phyloP scores from a whole-genome alignment of 192 early-diverging fungal species.

The Coemansia sp. region DNA sequence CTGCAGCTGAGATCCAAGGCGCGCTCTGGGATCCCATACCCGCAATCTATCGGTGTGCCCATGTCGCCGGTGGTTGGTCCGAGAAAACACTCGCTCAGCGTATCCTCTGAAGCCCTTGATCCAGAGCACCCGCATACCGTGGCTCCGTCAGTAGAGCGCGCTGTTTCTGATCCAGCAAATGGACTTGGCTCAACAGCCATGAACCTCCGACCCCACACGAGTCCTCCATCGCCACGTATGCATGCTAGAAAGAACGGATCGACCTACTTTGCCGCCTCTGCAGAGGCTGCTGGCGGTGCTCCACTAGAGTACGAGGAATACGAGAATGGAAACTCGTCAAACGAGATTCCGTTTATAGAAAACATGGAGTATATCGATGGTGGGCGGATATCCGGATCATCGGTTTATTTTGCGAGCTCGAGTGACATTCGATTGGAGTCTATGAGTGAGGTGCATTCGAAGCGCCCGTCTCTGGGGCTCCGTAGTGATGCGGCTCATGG shows the following conservation, averaged over 20 bases:
- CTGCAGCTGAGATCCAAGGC: slow-evolving; percentile 32
- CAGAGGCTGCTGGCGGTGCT: slow-evolving; percentile 4
- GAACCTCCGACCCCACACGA: slow-evolving; percentile 27
- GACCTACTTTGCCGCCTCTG: slow-evolving; percentile 1
- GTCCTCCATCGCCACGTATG: slow-evolving; percentile 43
- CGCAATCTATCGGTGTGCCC: slow-evolving; percentile 37
- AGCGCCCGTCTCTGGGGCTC: slow-evolving; percentile 39
- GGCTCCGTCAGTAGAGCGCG: slow-evolving; percentile 22
- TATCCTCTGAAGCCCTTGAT: slow-evolving; percentile 18
- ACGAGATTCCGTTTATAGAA: slow-evolving; percentile 19
- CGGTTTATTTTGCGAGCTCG: slow-evolving; percentile 28
- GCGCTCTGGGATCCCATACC: slow-evolving; percentile 22
- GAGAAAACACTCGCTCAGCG: slow-evolving; percentile 41
- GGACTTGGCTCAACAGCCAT: slow-evolving; percentile 9
- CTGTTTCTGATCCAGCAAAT: slow-evolving; percentile 30
- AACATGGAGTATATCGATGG: slow-evolving; percentile 15
- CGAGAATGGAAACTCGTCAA: slow-evolving; percentile 11
- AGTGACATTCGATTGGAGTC: slow-evolving; percentile 33
- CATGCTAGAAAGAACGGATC: slow-evolving; percentile 7
- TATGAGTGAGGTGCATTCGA: slow-evolving; percentile 17
- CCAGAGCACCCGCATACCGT: slow-evolving; percentile 3
- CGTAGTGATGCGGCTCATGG: slow-evolving; percentile 16
- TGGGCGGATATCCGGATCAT: slow-evolving; percentile 13
- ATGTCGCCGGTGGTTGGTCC: slow-evolving; percentile 27
- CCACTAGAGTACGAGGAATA: slow-evolving; percentile 26